A percentile compares a stretch with the other conserved stretches of the same genome.
Evolutionary conservation across 2,329 filamentous ascomycete genomes (phyloP).

Genomic region (Chaetomium sp.): DNA sequence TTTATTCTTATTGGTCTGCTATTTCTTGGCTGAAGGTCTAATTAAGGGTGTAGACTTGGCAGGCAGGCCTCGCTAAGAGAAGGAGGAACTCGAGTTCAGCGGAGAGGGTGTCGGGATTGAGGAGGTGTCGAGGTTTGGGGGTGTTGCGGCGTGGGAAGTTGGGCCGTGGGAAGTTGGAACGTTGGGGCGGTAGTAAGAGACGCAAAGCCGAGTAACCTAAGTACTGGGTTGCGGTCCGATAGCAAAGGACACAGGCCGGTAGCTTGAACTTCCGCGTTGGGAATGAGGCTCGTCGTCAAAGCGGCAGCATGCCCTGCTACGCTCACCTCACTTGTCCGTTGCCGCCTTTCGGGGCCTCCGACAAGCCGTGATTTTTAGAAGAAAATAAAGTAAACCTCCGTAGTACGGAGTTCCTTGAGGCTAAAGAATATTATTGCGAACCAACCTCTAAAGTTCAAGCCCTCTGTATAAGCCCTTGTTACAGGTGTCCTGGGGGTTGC

Average conservation of each 20-base stretch:
- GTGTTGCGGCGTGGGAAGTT: neutral
- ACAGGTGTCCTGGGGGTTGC: too few relatives aligned
- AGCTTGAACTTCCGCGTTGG: slow-evolving; percentile 4
- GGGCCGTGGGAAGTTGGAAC: neutral
- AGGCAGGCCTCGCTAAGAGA: too few relatives aligned
- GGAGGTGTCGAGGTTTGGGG: neutral
- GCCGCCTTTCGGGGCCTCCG: slow-evolving; percentile 15
- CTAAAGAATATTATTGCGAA: too few relatives aligned
- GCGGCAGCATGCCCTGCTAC: neutral
- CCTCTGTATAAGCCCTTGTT: too few relatives aligned
- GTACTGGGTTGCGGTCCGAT: neutral
- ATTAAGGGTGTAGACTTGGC: too few relatives aligned
- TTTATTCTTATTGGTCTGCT: too few relatives aligned
- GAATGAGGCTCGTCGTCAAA: neutral
- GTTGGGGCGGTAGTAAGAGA: neutral
- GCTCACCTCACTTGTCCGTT: slow-evolving; percentile 15
- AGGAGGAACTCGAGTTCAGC: neutral
- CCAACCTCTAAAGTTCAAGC: too few relatives aligned
- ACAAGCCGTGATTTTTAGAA: too few relatives aligned
- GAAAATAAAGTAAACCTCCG: too few relatives aligned
- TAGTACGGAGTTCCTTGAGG: too few relatives aligned
- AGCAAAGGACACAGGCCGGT: neutral
- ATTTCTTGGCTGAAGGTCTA: too few relatives aligned
- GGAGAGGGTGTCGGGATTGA: slow-evolving; percentile 1
- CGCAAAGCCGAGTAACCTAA: neutral